These are phyloP conservation scores for Asparagopsis taxiformis DNA, from an alignment of 31 red algal species.

Conservation along the genomic window DNA sequence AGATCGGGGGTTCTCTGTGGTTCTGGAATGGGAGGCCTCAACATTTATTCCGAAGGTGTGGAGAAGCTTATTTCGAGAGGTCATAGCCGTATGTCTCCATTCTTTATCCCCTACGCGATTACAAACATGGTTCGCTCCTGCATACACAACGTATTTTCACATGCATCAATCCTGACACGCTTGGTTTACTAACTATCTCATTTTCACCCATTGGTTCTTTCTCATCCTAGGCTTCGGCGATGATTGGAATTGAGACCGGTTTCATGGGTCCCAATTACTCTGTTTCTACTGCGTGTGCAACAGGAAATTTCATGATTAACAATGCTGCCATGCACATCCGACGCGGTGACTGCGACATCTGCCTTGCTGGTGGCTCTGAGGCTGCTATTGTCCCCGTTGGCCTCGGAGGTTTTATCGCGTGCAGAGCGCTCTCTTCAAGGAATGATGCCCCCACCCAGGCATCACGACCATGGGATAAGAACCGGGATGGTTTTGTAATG, in stretches of 20 bases:
- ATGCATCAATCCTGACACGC: background rate
- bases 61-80: constrained; percentile 69
- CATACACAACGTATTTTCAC: too few species aligned
- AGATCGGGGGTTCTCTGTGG: constrained; percentile 75
- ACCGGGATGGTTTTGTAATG: constrained; percentile 98
- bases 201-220: background rate
- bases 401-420: constrained; percentile 93
- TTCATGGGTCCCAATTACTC: constrained; percentile 97
- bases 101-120: constrained; percentile 96
- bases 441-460: constrained; percentile 87
- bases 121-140: constrained; percentile 99
- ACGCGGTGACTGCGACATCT: constrained; percentile 88
- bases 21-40: constrained; percentile 93
- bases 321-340: constrained; percentile 89
- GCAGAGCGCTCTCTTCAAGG: constrained; percentile 79
- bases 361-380: constrained; percentile 88
- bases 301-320: constrained; percentile 91
- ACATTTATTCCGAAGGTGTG: constrained; percentile 65
- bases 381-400: constrained; percentile 93
- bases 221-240: constrained; percentile 28
- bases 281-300: constrained; percentile 92
- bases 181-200: background rate
- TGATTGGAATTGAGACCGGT: constrained; percentile 84
- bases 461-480: constrained; percentile 90
- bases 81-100: constrained; percentile 82